These are phyloP conservation scores for Ramaria rubella DNA, from an alignment of 768 basidiomycete genomes.

Conservation along the genomic window DNA sequence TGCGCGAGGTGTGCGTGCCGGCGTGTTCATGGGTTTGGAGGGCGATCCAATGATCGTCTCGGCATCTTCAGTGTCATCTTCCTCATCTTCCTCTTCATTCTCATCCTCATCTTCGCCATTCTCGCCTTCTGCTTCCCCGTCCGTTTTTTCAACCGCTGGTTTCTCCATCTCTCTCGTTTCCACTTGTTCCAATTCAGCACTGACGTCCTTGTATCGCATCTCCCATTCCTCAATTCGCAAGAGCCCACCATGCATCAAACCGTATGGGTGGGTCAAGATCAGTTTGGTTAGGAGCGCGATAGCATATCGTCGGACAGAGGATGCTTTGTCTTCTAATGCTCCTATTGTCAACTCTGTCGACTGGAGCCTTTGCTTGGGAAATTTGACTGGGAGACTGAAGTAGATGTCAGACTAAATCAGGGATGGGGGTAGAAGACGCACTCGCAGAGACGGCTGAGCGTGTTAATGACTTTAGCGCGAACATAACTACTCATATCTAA, in stretches of 20 bases:
- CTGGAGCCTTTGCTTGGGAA: conserved; percentile 76
- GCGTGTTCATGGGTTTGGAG: not conserved
- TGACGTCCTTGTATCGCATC: conserved; percentile 55
- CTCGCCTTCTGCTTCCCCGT: conserved; percentile 27
- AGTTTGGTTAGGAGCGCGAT: conserved; percentile 69
- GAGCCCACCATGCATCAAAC: conserved; percentile 73
- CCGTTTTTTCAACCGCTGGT: conserved; percentile 41
- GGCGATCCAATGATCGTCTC: conserved; percentile 13
- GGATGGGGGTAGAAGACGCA: conserved; percentile 21
- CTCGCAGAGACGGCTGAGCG: conserved; percentile 72
- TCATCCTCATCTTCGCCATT: conserved; percentile 28
- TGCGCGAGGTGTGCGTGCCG: not conserved
- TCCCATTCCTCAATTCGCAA: conserved; percentile 71
- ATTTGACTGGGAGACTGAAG: conserved; percentile 56
- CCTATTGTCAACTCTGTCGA: conserved; percentile 72
- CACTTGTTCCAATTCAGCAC: conserved; percentile 59
- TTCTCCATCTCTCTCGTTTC: conserved; percentile 49
- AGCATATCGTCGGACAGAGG: conserved; percentile 80
- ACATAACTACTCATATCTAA: conserved; percentile 89
- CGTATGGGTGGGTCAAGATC: conserved; percentile 84
- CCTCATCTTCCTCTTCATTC: conserved; percentile 32
- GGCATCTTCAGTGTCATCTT: conserved; percentile 20
- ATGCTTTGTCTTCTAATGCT: conserved; percentile 84
- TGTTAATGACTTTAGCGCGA: conserved; percentile 77
- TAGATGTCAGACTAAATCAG: not conserved